These are phyloP conservation scores for Globisporangium radiosum DNA, from an alignment of 352 stramenopile genomes.

Conservation along the genomic window DNA sequence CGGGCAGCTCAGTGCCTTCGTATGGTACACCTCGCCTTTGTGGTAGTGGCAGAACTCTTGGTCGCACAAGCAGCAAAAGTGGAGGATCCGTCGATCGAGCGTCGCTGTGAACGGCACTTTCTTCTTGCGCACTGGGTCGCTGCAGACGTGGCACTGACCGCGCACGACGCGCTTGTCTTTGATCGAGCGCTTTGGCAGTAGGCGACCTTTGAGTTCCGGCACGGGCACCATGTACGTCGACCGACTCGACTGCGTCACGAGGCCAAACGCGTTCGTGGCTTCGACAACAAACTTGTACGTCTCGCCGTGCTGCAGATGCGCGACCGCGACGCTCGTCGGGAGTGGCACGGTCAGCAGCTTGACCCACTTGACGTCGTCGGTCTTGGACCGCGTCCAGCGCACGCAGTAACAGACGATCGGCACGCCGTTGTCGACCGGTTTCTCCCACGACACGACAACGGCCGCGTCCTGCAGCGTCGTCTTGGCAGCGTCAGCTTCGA, in stretches of 20 bases:
- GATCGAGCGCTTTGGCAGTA: constrained; percentile 33
- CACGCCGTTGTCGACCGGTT: constrained; percentile 68
- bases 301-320: constrained; percentile 65
- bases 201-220: constrained; percentile 62
- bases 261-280: constrained; percentile 72
- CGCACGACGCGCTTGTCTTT: constrained; percentile 33
- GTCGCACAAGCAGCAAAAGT: constrained; percentile 79
- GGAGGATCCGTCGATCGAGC: constrained; percentile 63
- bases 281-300: constrained; percentile 85
- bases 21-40: constrained; percentile 73
- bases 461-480: constrained; percentile 47
- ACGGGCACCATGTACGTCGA: constrained; percentile 85
- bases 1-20: constrained; percentile 69
- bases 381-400: constrained; percentile 72
- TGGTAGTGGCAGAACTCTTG: constrained; percentile 82
- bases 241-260: constrained; percentile 65
- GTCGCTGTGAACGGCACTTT: constrained; percentile 56
- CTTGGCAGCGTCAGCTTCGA: constrained; percentile 55
- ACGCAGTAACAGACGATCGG: constrained; percentile 81
- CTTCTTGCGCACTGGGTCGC: constrained; percentile 56
- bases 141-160: constrained; percentile 74
- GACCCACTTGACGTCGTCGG: constrained; percentile 70
- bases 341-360: constrained; percentile 64
- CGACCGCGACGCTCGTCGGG: constrained; percentile 49
- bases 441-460: constrained; percentile 72